These are phyloP conservation scores for Entomortierella lignicola DNA, from an alignment of 192 early-diverging fungal genomes.

Conservation along the genomic window DNA sequence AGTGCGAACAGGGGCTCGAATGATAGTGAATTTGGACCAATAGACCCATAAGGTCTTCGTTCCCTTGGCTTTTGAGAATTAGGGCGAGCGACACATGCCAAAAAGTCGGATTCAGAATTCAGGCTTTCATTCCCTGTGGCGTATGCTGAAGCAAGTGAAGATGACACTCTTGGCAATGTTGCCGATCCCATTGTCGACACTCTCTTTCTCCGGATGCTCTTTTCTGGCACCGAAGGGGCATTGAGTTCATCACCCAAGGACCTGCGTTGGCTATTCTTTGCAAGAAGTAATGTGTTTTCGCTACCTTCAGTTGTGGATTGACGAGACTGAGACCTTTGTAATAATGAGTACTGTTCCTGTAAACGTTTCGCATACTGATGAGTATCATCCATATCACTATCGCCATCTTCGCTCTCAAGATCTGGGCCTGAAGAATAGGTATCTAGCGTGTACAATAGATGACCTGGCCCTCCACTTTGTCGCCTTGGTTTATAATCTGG, in stretches of 20 bases:
- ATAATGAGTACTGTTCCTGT: slow-evolving; percentile 35
- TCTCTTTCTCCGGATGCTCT: slow-evolving; percentile 39
- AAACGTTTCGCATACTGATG: slow-evolving; percentile 22
- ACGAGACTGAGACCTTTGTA: slow-evolving; percentile 32
- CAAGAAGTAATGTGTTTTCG: background rate
- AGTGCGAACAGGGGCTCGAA: slow-evolving; percentile 50
- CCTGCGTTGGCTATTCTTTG: slow-evolving; percentile 25
- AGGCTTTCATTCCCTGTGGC: no score
- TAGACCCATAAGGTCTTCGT: slow-evolving; percentile 12
- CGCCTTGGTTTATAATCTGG: slow-evolving; percentile 39
- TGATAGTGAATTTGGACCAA: slow-evolving; percentile 18
- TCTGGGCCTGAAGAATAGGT: slow-evolving; percentile 1
- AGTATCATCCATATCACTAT: slow-evolving; percentile 41
- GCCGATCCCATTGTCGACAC: slow-evolving; percentile 41
- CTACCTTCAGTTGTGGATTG: slow-evolving; percentile 6
- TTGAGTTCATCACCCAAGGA: slow-evolving; percentile 47
- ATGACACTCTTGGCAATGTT: slow-evolving; percentile 12
- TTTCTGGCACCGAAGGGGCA: slow-evolving; percentile 34
- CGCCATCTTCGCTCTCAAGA: slow-evolving; percentile 49
- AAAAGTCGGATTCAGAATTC: slow-evolving; percentile 11
- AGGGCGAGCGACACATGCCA: slow-evolving; percentile 1
- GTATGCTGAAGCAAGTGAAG: slow-evolving; percentile 11
- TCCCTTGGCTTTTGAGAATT: slow-evolving; percentile 13
- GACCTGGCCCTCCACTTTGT: slow-evolving; percentile 44
- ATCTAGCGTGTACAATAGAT: slow-evolving; percentile 34